Conservation (phyloP, 169 alveolate genomes). For the Eimeria zaria region DNA sequence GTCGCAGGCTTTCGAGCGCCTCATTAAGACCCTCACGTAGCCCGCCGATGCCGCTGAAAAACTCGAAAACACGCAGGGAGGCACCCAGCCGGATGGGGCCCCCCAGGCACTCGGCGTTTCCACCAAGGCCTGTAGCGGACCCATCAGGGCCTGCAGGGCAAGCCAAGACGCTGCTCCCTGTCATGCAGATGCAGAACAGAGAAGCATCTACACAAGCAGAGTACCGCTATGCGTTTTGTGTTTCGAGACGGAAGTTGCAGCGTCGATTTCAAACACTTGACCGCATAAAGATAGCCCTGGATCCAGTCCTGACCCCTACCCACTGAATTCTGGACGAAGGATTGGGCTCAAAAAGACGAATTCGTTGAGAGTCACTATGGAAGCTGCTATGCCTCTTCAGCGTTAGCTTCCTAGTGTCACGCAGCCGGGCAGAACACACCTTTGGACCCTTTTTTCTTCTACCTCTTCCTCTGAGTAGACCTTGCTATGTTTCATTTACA, state of each 20-base stretch:
- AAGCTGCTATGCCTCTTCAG: not conserved
- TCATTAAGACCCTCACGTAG: slow-evolving; percentile 84
- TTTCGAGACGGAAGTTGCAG: not conserved
- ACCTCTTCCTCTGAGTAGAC: not conserved
- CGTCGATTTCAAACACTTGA: not conserved
- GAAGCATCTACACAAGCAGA: not conserved
- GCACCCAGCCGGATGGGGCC: slow-evolving; percentile 29
- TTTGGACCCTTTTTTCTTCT: not conserved
- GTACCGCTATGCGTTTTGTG: not conserved
- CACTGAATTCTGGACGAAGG: not conserved
- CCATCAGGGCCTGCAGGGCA: slow-evolving; percentile 20
- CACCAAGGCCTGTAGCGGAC: not conserved
- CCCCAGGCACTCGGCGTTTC: not conserved
- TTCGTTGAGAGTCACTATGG: not conserved
- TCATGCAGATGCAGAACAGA: not conserved
- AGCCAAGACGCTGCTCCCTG: not conserved
- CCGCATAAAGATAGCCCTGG: no score
- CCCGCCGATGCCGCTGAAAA: slow-evolving; percentile 90
- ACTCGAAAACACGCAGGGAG: slow-evolving; percentile 78
- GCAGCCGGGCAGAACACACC: not conserved
- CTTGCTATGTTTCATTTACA: not conserved
- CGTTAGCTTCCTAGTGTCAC: not conserved
- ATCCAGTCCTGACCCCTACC: not conserved
- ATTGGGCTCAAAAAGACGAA: not conserved
- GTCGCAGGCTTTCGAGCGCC: slow-evolving; percentile 72